Percentiles rank a stretch among this genome's conserved stretches.
Evolutionary conservation across 176 grass and related monocot species (phyloP).

Genomic region (Oryza meyeriana): DNA sequence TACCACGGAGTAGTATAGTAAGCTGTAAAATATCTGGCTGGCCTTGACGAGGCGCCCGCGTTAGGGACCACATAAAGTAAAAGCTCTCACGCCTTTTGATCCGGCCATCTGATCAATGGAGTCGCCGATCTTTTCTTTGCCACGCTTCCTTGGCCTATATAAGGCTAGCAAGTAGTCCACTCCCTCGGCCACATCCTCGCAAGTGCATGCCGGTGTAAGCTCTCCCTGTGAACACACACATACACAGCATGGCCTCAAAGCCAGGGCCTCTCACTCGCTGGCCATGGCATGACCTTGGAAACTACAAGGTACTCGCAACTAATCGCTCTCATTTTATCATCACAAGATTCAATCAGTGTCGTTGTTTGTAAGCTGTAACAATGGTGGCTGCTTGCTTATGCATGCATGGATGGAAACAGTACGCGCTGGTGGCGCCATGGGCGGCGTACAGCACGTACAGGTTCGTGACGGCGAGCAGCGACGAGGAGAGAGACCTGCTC

Average conservation of each 20-base stretch:
- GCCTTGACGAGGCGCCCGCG: too few relatives aligned
- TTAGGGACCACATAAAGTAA: too few relatives aligned
- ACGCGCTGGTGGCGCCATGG: slow-evolving; percentile 58
- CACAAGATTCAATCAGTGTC: too few relatives aligned
- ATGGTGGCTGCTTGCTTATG: neutral
- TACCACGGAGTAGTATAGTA: too few relatives aligned
- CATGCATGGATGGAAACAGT: neutral
- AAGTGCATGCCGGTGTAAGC: neutral
- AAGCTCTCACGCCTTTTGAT: too few relatives aligned
- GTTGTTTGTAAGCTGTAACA: neutral
- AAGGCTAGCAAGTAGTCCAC: neutral
- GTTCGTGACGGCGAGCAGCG: slow-evolving; percentile 28
- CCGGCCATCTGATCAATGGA: neutral
- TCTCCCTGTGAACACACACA: neutral
- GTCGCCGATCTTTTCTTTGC: neutral
- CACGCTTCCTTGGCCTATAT: neutral
- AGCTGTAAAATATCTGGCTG: too few relatives aligned
- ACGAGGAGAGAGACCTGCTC: slow-evolving; percentile 27
- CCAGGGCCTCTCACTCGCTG: slow-evolving; percentile 55
- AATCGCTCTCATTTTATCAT: neutral
- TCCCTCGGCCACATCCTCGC: neutral
- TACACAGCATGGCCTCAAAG: slow-evolving; percentile 38
- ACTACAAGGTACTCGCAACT: slow-evolving; percentile 41
- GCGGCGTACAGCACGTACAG: slow-evolving; percentile 43
- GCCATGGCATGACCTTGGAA: slow-evolving; percentile 68